Evolutionary conservation across 306 rosid genomes (phyloP), one percentile per base, ranked within the genome.

Genomic region (Glycine latifolia): DNA sequence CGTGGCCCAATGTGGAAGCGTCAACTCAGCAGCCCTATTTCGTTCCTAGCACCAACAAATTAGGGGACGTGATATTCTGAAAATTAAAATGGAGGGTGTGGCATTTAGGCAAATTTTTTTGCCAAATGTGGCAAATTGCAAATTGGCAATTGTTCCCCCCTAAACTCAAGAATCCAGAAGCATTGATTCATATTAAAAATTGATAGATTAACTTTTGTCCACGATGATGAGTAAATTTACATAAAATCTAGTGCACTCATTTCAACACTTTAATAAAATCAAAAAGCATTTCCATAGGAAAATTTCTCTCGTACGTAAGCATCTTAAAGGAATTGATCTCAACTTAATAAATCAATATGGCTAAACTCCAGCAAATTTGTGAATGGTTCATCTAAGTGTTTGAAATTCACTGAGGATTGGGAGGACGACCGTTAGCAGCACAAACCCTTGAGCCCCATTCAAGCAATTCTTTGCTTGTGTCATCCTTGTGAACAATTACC

Each of bases 391-490:
- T 0, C 16, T 76, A 35, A 53, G 58, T 26, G 17, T 17, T 6
- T 49, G 49, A 70, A 62, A 9, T 48, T 84, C 73, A 84, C 87
- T 84, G 87, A 67, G 87, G 87, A 84, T 84, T 84, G 0, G 87
- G 84, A 20, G 87, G 81, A 74, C 87, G 87, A 41, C 87, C 53
- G 8, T 81, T 81, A 5, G 85, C 84, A 59, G 87, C 70, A 69
- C 81, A 76, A 1, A 89, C 91, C 84, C 94, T 89, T 0, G 92
- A 88, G 7, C 91, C 92, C 92, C 91, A 88, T 75, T 88, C 94
- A 76, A 90, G 89, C 77, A 85, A 77, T 66, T 89, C 91, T 86
- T 91, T 89, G 91, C 94, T 91, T 0, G 92, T 89, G 52, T 91
- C 92, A 67, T 89, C 92, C 84, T 87, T 91, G 83, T 91, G 89